These are phyloP conservation scores for Amaranthus cruentus DNA, from an alignment of 148 eudicot species.

Conservation along the genomic window DNA sequence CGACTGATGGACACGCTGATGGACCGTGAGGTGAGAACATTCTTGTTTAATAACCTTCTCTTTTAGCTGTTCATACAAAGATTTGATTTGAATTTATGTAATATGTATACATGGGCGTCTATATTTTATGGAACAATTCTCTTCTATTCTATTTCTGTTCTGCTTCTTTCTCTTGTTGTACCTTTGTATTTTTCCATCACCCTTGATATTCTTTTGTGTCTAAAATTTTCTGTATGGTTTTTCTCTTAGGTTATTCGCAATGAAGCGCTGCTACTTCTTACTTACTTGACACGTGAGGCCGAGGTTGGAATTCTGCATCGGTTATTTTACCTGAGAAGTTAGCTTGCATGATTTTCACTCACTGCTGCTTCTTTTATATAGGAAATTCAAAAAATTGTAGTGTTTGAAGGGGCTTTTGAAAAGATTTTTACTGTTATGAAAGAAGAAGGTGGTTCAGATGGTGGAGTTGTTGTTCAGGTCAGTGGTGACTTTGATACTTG, in stretches of 20 bases:
- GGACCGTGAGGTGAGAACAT: conserved; percentile 84
- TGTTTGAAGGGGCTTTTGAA: conserved; percentile 98
- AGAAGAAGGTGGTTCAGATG: conserved; percentile 99
- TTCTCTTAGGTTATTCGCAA: conserved; percentile 80
- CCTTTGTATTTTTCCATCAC: no score
- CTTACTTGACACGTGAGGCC: conserved; percentile 93
- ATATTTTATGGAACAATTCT: background rate
- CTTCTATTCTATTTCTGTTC: background rate
- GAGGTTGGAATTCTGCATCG: conserved; percentile 48
- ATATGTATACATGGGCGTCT: background rate
- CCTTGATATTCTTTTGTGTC: no score
- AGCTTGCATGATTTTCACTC: background rate
- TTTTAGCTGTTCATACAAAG: background rate
- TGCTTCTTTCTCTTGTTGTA: background rate
- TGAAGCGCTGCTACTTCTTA: conserved; percentile 94
- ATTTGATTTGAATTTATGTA: background rate
- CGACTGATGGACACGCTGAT: conserved; percentile 97
- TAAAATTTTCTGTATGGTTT: conserved; percentile 9
- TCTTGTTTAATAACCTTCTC: background rate
- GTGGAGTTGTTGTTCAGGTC: conserved; percentile 99
- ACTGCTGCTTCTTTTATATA: conserved; percentile 19
- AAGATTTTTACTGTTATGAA: conserved; percentile 87
- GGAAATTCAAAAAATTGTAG: conserved; percentile 99
- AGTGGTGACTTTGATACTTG: conserved; percentile 9
- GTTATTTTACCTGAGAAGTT: background rate